phyloP scores from a whole-genome alignment of 2,329 filamentous ascomycete species.

The Phoma sp. region DNA sequence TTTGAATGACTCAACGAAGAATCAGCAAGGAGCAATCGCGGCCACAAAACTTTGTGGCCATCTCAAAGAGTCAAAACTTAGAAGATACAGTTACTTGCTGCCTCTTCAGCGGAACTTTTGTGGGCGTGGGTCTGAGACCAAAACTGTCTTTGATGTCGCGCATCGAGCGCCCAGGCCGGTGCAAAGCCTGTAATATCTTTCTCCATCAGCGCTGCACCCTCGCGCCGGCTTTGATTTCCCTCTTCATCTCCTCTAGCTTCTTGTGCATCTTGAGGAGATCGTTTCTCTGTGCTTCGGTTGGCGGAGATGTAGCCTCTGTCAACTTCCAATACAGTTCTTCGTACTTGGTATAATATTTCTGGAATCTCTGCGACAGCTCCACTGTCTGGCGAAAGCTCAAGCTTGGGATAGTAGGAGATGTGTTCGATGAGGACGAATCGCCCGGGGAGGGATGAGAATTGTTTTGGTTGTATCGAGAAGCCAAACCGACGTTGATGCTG shows the following conservation, averaged over 20 bases:
- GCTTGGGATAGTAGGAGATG: constrained; percentile 41
- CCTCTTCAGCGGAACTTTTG: constrained; percentile 1
- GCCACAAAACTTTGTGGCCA: no score
- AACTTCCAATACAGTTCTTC: constrained; percentile 60
- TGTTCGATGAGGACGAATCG: constrained; percentile 43
- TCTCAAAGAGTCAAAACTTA: no score
- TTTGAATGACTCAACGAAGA: no score
- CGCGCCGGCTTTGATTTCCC: constrained; percentile 57
- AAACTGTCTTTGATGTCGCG: constrained; percentile 2
- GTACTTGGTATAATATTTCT: constrained; percentile 64
- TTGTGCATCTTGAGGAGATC: constrained; percentile 61
- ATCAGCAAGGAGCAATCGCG: no score
- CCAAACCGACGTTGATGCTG: constrained; percentile 43
- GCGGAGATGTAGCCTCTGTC: constrained; percentile 49
- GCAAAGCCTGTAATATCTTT: constrained; percentile 3
- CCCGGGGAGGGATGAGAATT: constrained; percentile 42
- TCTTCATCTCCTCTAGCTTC: constrained; percentile 62
- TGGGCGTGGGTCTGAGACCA: constrained; percentile 1
- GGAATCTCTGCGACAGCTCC: constrained; percentile 59
- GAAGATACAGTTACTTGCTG: constrained; percentile 7
- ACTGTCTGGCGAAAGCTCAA: constrained; percentile 54
- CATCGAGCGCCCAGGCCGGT: constrained; percentile 7
- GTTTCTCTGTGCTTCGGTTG: constrained; percentile 57
- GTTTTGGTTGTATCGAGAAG: constrained; percentile 44
- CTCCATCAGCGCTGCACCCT: constrained; percentile 32